A percentile compares a stretch with the other conserved stretches of the same genome.
Evolutionary conservation across 2,329 filamentous ascomycete genomes (phyloP).

Genomic region (Penicillium psychrosexuale): DNA sequence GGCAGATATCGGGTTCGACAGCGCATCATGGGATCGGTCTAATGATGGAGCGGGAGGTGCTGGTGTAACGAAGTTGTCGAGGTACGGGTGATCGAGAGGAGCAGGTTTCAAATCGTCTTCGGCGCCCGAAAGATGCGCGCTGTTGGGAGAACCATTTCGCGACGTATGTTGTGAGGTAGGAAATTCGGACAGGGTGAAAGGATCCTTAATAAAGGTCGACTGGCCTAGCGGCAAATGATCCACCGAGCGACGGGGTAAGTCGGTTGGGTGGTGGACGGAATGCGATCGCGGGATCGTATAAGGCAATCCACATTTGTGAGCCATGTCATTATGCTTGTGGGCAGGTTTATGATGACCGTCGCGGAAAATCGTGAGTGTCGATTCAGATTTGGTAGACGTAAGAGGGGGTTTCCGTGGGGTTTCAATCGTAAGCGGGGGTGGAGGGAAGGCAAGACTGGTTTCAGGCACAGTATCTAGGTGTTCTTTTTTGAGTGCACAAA

Average conservation of each 20-base stretch:
- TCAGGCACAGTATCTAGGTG: constrained; percentile 50
- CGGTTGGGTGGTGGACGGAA: constrained; percentile 47
- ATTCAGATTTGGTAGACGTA: constrained; percentile 58
- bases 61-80: constrained; percentile 27
- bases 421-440: constrained; percentile 43
- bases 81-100: constrained; percentile 34
- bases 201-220: constrained; percentile 31
- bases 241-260: constrained; percentile 50
- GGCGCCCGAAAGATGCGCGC: constrained; percentile 27
- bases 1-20: constrained; percentile 25
- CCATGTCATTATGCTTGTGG: constrained; percentile 63
- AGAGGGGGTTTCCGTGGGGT: constrained; percentile 54
- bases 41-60: constrained; percentile 18
- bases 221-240: constrained; percentile 50
- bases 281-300: constrained; percentile 60
- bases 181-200: constrained; percentile 22
- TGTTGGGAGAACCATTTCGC: constrained; percentile 47
- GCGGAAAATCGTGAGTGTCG: constrained; percentile 58
- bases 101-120: constrained; percentile 26
- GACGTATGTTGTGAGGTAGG: constrained; percentile 19
- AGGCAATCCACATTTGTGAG: constrained; percentile 60
- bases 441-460: constrained; percentile 43
- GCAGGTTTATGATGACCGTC: constrained; percentile 65
- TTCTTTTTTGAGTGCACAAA: constrained; percentile 61
- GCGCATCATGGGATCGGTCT: constrained; percentile 23